Percentiles rank a stretch among this genome's conserved stretches.
These are phyloP conservation scores for Trichoderma oligosporum DNA, from an alignment of 2,329 filamentous ascomycete genomes.

Conservation along the genomic window DNA sequence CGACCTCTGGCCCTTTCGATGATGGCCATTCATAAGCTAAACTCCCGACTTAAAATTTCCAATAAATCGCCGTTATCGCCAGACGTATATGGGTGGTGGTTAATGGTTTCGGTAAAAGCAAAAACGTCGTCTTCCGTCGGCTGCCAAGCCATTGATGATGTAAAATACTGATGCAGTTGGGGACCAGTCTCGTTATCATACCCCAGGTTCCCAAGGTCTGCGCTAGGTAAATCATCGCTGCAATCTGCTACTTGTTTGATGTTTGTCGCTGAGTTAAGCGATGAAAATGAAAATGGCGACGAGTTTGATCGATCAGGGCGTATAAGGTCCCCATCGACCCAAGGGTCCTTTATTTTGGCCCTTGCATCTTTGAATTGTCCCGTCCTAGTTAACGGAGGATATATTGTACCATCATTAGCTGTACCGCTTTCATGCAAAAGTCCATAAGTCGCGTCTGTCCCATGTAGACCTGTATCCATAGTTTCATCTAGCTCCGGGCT, in stretches of 20 bases:
- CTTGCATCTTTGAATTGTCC: too few species aligned
- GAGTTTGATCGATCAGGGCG: conserved; percentile 30
- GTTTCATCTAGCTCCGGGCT: conserved; percentile 23
- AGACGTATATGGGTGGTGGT: conserved; percentile 23
- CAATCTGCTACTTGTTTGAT: conserved; percentile 25
- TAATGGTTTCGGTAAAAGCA: conserved; percentile 25
- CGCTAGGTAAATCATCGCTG: conserved; percentile 29
- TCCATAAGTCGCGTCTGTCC: neutral
- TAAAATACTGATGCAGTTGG: conserved; percentile 32
- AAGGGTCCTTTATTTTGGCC: neutral
- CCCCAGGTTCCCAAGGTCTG: conserved; percentile 32
- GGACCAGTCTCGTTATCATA: conserved; percentile 36
- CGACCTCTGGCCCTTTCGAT: too few species aligned
- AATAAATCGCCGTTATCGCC: conserved; percentile 25
- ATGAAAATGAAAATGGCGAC: conserved; percentile 27
- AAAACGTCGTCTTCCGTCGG: conserved; percentile 30
- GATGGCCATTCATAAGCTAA: neutral
- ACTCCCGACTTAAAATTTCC: neutral
- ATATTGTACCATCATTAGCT: too few species aligned
- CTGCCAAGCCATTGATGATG: conserved; percentile 31
- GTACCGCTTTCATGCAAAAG: neutral
- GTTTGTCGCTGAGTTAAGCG: conserved; percentile 24
- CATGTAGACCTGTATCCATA: too few species aligned
- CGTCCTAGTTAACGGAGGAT: neutral
- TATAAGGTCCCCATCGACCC: conserved; percentile 1